Evolutionary conservation across 768 basidiomycete species (phyloP).

Genomic region (Tricholoma terreum): DNA sequence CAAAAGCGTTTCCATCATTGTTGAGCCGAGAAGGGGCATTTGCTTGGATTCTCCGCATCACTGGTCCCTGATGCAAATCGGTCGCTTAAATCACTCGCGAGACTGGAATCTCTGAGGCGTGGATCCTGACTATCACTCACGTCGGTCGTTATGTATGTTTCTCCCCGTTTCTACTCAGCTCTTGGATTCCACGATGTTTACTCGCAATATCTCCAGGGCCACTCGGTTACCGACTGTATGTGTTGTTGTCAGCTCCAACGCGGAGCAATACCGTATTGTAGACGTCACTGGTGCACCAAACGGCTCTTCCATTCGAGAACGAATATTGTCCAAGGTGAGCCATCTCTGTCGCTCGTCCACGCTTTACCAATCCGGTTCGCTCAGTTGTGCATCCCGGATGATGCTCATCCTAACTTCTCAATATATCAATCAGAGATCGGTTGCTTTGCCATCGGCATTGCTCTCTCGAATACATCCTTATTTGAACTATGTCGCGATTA

Average conservation of each 20-base stretch:
- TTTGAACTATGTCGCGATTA: constrained; percentile 41
- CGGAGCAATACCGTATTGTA: constrained; percentile 47
- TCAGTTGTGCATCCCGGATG: constrained; percentile 44
- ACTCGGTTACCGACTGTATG: constrained; percentile 35
- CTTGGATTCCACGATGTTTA: not conserved
- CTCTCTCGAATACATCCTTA: constrained; percentile 38
- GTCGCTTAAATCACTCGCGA: constrained; percentile 14
- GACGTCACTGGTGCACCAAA: constrained; percentile 45
- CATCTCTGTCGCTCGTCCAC: not conserved
- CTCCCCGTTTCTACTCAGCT: not conserved
- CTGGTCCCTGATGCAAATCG: constrained; percentile 15
- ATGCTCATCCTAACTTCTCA: constrained; percentile 34
- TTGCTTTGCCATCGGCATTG: constrained; percentile 37
- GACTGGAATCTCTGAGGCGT: constrained; percentile 4
- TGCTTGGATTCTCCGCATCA: constrained; percentile 14
- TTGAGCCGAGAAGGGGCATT: constrained; percentile 14
- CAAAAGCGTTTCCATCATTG: constrained; percentile 20
- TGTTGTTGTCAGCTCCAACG: constrained; percentile 47
- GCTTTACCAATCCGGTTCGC: not conserved
- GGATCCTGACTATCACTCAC: constrained; percentile 10
- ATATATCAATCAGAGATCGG: constrained; percentile 51
- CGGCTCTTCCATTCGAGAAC: constrained; percentile 43
- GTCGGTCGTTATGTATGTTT: not conserved
- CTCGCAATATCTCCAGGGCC: constrained; percentile 11
- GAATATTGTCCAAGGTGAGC: constrained; percentile 43